Percentiles rank a stretch among this genome's conserved stretches.
phyloP scores from a whole-genome alignment of 2,329 filamentous ascomycete species.

The Cyphellophora attinorum region DNA sequence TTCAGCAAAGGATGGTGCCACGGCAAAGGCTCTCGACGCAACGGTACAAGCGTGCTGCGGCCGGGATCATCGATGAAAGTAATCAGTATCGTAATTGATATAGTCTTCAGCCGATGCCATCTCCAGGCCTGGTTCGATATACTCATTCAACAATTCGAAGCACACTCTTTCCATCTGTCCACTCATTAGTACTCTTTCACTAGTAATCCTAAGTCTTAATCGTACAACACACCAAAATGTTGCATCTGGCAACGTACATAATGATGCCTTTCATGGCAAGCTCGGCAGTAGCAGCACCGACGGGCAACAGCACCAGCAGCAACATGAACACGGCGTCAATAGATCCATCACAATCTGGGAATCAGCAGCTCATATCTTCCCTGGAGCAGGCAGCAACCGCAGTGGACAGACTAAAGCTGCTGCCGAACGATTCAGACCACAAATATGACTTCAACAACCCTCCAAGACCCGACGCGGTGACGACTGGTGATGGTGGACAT shows the following conservation, averaged over 20 bases:
- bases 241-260: constrained; percentile 3
- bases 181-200: neutral
- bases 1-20: too few species aligned
- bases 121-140: too few species aligned
- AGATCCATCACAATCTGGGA: neutral
- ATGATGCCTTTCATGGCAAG: constrained; percentile 2
- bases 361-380: constrained; percentile 7
- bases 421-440: constrained; percentile 34
- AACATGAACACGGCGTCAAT: neutral
- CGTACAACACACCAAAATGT: constrained; percentile 1
- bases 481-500: constrained; percentile 37
- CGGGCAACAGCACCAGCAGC: neutral
- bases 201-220: neutral
- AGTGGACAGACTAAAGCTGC: constrained; percentile 8
- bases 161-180: too few species aligned
- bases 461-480: constrained; percentile 20
- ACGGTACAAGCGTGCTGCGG: too few species aligned
- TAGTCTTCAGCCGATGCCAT: too few species aligned
- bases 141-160: too few species aligned
- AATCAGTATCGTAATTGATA: too few species aligned
- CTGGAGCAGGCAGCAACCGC: constrained; percentile 5
- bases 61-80: too few species aligned
- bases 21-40: too few species aligned
- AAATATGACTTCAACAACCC: constrained; percentile 39
- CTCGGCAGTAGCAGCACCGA: neutral